Percentiles rank a stretch among this genome's conserved stretches.
Evolutionary conservation across 257 asterid species (phyloP).

Genomic region (Scutellaria barbata): DNA sequence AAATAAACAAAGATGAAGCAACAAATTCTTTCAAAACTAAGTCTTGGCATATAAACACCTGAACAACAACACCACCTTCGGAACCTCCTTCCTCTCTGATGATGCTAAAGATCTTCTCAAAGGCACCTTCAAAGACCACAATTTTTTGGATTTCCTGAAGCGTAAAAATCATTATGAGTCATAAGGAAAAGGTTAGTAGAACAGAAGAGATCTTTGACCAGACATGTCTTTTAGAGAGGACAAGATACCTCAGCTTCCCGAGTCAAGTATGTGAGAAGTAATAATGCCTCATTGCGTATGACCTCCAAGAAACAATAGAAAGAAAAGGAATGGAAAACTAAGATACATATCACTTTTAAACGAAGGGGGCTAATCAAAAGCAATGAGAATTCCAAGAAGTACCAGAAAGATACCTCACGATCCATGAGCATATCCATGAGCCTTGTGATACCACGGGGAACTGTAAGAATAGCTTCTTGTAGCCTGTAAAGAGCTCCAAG

Average conservation of each 20-base stretch:
- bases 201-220: background rate
- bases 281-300: slow-evolving; percentile 85
- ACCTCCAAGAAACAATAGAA: slow-evolving; percentile 49
- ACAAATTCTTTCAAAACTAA: slow-evolving; percentile 8
- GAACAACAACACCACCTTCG: slow-evolving; percentile 98
- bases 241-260: slow-evolving; percentile 93
- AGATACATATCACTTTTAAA: background rate
- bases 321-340: background rate
- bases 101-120: slow-evolving; percentile 93
- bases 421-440: slow-evolving; percentile 99
- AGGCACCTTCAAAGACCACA: slow-evolving; percentile 96
- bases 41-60: slow-evolving; percentile 53
- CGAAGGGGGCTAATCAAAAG: slow-evolving; percentile 11
- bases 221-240: slow-evolving; percentile 21
- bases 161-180: slow-evolving; percentile 22
- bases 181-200: slow-evolving; percentile 2
- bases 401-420: slow-evolving; percentile 79
- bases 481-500: slow-evolving; percentile 57
- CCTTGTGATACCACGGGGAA: slow-evolving; percentile 89
- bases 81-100: slow-evolving; percentile 96
- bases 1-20: slow-evolving; percentile 15
- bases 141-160: slow-evolving; percentile 97
- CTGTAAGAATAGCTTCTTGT: slow-evolving; percentile 92
- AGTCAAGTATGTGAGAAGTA: slow-evolving; percentile 91
- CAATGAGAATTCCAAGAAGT: slow-evolving; percentile 7